phyloP scores from a whole-genome alignment of 2,329 filamentous ascomycete species.

The Trichothecium roseum region DNA sequence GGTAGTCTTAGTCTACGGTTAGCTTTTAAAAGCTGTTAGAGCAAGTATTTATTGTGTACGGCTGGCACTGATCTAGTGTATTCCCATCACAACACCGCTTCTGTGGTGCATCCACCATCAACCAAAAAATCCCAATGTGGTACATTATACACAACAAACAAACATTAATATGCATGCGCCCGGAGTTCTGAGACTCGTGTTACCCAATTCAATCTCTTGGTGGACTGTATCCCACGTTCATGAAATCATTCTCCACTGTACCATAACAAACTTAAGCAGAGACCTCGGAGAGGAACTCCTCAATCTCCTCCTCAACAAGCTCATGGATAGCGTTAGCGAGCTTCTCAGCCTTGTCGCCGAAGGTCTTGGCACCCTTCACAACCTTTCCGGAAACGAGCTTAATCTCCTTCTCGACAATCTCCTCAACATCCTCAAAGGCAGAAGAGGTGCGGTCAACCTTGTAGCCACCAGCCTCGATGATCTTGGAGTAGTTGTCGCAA shows the following conservation, averaged over 20 bases:
- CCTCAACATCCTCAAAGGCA: slow-evolving; percentile 47
- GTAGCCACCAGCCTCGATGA: slow-evolving; percentile 66
- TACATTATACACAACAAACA: no score
- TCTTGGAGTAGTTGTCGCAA: slow-evolving; percentile 79
- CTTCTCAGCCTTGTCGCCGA: slow-evolving; percentile 48
- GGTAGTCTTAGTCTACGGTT: no score
- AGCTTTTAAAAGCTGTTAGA: no score
- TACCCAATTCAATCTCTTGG: no score
- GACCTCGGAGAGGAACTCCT: slow-evolving; percentile 47
- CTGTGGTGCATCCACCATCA: no score
- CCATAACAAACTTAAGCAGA: slow-evolving; percentile 17
- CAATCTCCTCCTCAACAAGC: slow-evolving; percentile 49
- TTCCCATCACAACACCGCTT: no score
- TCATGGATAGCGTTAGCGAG: slow-evolving; percentile 53
- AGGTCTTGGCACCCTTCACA: slow-evolving; percentile 39
- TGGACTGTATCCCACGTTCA: no score
- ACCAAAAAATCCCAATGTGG: no score
- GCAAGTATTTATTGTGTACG: no score
- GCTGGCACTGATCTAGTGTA: no score
- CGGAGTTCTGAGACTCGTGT: no score
- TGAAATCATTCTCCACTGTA: not conserved
- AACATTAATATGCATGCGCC: no score
- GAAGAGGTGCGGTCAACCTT: slow-evolving; percentile 40
- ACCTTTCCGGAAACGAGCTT: slow-evolving; percentile 46
- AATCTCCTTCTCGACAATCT: slow-evolving; percentile 51